phyloP scores from a whole-genome alignment of 805 yeast species.

The Wickerhamiella dianesei region DNA sequence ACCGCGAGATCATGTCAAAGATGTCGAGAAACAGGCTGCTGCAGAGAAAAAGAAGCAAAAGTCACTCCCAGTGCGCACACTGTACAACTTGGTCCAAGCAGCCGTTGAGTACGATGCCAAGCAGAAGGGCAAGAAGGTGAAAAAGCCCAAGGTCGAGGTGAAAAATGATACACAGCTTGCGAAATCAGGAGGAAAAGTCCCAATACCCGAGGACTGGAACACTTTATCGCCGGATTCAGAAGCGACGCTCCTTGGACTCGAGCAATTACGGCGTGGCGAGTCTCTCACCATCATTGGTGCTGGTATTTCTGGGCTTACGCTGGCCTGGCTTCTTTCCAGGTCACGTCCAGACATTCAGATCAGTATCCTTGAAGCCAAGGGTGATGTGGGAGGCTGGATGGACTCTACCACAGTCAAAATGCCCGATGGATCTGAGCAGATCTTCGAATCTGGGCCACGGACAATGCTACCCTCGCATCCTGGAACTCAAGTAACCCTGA shows the following conservation, averaged over 20 bases:
- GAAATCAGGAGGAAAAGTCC: neutral
- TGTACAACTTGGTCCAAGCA: conserved; percentile 11
- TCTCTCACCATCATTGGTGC: conserved; percentile 68
- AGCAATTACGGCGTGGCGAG: conserved; percentile 22
- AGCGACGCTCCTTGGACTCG: conserved; percentile 19
- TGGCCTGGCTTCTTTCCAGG: conserved; percentile 33
- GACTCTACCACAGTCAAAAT: conserved; percentile 8
- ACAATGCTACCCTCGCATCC: conserved; percentile 73
- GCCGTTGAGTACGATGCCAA: conserved; percentile 11
- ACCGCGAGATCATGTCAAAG: conserved; percentile 7
- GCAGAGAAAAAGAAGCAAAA: conserved; percentile 7
- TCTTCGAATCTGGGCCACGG: conserved; percentile 79
- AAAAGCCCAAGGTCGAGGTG: neutral
- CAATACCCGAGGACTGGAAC: conserved; percentile 18
- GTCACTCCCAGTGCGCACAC: conserved; percentile 6
- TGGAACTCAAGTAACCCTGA: conserved; percentile 35
- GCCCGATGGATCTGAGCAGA: conserved; percentile 20
- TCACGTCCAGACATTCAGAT: conserved; percentile 67
- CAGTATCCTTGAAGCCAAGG: conserved; percentile 43
- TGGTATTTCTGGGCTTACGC: conserved; percentile 73
- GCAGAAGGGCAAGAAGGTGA: conserved; percentile 1
- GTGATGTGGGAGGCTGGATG: conserved; percentile 70
- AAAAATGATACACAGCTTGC: neutral
- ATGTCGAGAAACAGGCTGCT: neutral
- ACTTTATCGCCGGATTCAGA: conserved; percentile 21